Evolutionary conservation across 768 basidiomycete species (phyloP), one percentile per base, ranked within the genome.

Genomic region (Phlebiopsis flavidoalba): DNA sequence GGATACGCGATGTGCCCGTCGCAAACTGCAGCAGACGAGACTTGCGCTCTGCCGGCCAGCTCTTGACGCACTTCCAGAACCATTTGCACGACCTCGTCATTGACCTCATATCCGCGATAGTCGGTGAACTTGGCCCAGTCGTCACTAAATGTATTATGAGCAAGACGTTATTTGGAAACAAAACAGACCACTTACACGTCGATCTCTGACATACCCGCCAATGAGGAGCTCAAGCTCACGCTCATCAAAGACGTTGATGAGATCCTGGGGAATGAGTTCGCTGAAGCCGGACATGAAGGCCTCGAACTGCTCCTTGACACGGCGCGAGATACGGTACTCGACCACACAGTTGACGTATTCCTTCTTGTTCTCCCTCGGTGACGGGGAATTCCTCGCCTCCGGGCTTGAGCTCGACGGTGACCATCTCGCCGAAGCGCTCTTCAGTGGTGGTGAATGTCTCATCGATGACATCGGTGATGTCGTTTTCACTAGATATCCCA

Each of bases 241-340:
- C 77, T 99, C 97, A 69, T 99, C 97, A 67, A 99, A 99, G 53
- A 99, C 97, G 62, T 95, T 98, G 76, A 99, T 86, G 36, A 99
- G 81, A 64, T 99, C 97, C 73, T 95, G 93, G 11, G 97, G 97
- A 64, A 99, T 98, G 57, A 99, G 83, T 76, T 99, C 97, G 79
- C 94, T 97, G 84, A 98, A 98, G 51, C 97, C 97, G n/a, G 90
- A 91, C 94, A 98, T 96, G 81, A 99, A 98, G 5, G 96, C 95
- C 61, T 98, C 94, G 71, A 98, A 98, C 73, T 99, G 97, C 61
- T 99, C 97, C 77, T 95, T 93, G 63, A 98, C 95, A 59, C 97
- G 94, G 72, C 89, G 89, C 62, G 91, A 91, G 75, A 99, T 98
- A 70, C 97, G 93, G 79, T 98, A 96, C 69, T 97, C 95, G 54